Evolutionary conservation across 2,329 filamentous ascomycete genomes (phyloP).

Genomic region (Helotiales sp.): DNA sequence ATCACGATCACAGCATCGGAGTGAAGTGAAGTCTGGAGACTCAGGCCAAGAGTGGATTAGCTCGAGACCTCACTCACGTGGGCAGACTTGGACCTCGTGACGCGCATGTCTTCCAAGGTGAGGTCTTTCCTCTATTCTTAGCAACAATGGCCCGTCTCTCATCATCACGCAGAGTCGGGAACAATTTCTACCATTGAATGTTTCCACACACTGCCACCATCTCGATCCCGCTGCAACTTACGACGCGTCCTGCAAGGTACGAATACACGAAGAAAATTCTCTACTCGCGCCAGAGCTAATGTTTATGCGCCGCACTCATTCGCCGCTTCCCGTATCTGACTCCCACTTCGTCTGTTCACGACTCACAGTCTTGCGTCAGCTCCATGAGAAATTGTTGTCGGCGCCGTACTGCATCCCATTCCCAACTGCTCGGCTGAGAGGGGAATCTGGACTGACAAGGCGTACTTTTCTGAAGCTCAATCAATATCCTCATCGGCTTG

Average conservation of each 20-base stretch:
- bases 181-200: background rate
- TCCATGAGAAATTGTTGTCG: background rate
- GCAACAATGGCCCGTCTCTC: background rate
- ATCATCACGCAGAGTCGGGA: no score
- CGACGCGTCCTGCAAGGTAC: constrained; percentile 2
- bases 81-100: background rate
- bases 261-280: background rate
- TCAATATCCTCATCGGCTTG: background rate
- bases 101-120: background rate
- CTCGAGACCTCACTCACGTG: background rate
- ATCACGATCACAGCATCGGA: background rate
- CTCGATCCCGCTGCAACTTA: background rate
- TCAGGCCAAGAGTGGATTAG: background rate
- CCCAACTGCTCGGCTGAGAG: background rate
- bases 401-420: background rate
- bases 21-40: background rate
- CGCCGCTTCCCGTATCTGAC: background rate
- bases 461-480: background rate
- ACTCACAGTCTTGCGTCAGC: background rate
- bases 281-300: background rate
- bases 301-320: background rate
- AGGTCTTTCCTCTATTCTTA: no score
- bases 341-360: background rate
- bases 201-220: background rate
- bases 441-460: background rate